These are phyloP conservation scores for Sphaerulina musiva DNA, from an alignment of 2,329 filamentous ascomycete species.

Conservation along the genomic window DNA sequence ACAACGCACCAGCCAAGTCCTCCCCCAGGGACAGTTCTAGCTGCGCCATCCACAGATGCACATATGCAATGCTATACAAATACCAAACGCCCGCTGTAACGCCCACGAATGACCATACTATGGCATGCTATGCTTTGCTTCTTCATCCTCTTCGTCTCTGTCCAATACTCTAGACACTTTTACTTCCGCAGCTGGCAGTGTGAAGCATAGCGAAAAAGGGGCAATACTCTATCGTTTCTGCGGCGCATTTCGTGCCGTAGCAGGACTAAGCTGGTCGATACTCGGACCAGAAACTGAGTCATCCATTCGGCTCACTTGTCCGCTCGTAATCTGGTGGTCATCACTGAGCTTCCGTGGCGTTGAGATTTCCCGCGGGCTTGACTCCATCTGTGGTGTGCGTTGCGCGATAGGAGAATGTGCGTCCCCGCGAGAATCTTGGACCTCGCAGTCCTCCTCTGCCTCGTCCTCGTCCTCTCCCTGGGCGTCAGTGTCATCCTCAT, in stretches of 20 bases:
- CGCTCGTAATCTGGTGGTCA: too few species aligned
- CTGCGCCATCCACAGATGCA: not conserved
- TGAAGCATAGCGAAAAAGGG: too few species aligned
- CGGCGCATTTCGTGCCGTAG: not conserved
- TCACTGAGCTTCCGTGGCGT: constrained; percentile 2
- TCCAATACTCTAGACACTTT: too few species aligned
- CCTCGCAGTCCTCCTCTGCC: constrained; percentile 15
- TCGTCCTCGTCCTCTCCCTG: constrained; percentile 11
- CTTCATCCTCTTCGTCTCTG: too few species aligned
- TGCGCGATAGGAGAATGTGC: constrained; percentile 12
- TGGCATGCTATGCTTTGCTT: not conserved
- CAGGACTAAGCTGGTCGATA: not conserved
- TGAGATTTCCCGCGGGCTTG: not conserved
- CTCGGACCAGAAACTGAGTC: not conserved
- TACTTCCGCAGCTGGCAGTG: too few species aligned
- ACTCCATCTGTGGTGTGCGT: constrained; percentile 12
- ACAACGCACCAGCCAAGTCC: too few species aligned
- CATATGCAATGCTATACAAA: not conserved
- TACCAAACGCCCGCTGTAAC: not conserved
- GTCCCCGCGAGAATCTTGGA: constrained; percentile 13
- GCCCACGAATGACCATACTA: not conserved
- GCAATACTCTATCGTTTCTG: not conserved
- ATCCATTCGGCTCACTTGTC: not conserved
- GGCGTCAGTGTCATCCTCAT: constrained; percentile 10
- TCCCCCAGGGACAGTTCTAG: too few species aligned